Base-by-base conservation (phyloP, 371 early-diverging fungal genomes). In the Mortierella sp. region DNA sequence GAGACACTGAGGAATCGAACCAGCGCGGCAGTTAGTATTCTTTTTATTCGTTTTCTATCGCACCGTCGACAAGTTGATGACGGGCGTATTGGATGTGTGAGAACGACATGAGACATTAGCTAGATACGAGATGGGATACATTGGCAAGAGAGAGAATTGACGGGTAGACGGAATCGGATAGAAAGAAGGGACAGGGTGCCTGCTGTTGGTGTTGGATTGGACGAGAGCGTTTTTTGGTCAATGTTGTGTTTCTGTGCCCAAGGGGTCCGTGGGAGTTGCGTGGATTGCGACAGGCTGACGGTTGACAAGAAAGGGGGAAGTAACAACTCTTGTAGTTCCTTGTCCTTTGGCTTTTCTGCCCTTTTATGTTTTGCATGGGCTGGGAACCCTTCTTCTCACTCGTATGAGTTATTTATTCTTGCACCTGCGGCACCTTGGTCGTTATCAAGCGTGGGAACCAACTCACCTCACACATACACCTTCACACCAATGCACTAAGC, bases 161-260 rank as follows among this genome's bases (percentile, higher is more conserved):
- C 64, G 64, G 64, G 24, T 37, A 64, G 64, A 64, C 64, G 37
- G 64, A 64, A 64, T 64, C 21, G 64, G 64, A 64, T 34, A 37
- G 34, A 21, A 64, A 37, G 64, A 64, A 59, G 0, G 28, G 13
- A 24, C n/a, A 59, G 13, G 59, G 16, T 46, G 48, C 48, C 13
- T 46, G 48, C 13, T 46, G 48, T 46, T 46, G 14, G 28, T 16
- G 59, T 59, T 55, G 55, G 6, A 55, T 55, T 24, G 55, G 54
- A 54, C n/a, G 26, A 28, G 64, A 64, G 55, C 8, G 6, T 9
- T 8, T 9, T 28, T 31, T 9, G 40, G 0, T 21, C 1, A 16
- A 37, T 37, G 37, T 34, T 34, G 37, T 31, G 34, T 34, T 64
- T 19, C 21, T 64, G 21, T 61, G 8, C 31, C 40, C 8, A 64